phyloP scores from a whole-genome alignment of 1,139 yeast genomes.

The Scheffersomyces parashehatae region DNA sequence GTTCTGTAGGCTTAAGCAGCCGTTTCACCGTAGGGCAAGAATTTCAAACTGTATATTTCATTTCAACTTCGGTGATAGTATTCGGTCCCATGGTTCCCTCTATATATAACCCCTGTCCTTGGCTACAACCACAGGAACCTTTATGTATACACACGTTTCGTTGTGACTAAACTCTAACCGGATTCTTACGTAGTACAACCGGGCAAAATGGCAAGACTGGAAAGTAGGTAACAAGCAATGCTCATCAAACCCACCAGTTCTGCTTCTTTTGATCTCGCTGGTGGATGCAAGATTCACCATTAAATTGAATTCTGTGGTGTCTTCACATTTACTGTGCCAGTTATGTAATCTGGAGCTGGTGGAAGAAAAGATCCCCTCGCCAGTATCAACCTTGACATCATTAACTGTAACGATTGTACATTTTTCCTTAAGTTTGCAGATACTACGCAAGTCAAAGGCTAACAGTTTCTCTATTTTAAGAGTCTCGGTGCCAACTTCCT shows the following conservation, averaged over 20 bases:
- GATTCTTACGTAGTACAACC: slow-evolving; percentile 12
- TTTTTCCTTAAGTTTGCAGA: background rate
- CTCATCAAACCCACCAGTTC: slow-evolving; percentile 16
- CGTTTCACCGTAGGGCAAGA: no score
- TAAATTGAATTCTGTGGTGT: background rate
- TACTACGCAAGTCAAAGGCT: background rate
- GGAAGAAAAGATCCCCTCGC: background rate
- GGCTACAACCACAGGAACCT: slow-evolving; percentile 1
- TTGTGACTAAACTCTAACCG: background rate
- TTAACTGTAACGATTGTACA: background rate
- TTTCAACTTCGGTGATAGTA: no score
- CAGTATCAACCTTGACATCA: background rate
- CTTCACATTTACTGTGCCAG: background rate
- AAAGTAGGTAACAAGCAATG: slow-evolving; percentile 12
- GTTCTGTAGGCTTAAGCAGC: no score
- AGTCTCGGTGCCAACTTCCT: slow-evolving; percentile 8
- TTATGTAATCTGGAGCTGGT: background rate
- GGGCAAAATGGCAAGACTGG: slow-evolving; percentile 12
- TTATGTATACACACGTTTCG: background rate
- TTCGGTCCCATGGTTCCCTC: no score
- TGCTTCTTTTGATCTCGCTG: background rate
- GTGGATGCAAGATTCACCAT: background rate
- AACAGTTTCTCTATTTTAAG: slow-evolving; percentile 9
- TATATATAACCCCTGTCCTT: no score
- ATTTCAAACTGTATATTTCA: no score